Percentiles rank a stretch among this genome's conserved stretches.
phyloP scores from a whole-genome alignment of 495 filamentous ascomycete genomes.

The Talaromyces liani region DNA sequence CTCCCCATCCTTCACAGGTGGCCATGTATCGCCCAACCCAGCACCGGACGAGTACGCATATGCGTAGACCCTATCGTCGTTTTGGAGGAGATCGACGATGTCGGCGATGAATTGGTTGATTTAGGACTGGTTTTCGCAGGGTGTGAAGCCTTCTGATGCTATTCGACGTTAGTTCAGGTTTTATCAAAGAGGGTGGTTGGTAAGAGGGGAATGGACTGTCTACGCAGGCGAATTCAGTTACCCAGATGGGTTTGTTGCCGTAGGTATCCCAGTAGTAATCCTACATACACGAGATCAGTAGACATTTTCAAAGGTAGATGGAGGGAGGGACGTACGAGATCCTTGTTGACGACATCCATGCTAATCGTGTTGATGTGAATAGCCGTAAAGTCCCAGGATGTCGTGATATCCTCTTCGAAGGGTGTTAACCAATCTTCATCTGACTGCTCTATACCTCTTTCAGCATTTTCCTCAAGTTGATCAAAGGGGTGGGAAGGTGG shows the following conservation, averaged over 20 bases:
- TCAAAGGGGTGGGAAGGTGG: no score
- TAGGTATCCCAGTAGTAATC: slow-evolving; percentile 17
- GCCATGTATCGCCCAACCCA: slow-evolving; percentile 17
- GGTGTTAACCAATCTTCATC: slow-evolving; percentile 20
- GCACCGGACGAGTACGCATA: slow-evolving; percentile 18
- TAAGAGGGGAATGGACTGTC: slow-evolving; percentile 7
- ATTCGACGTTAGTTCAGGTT: neutral
- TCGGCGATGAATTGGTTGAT: slow-evolving; percentile 17
- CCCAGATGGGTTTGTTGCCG: slow-evolving; percentile 17
- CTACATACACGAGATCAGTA: neutral
- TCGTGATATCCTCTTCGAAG: slow-evolving; percentile 8
- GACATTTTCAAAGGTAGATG: neutral
- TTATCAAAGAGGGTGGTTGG: no score
- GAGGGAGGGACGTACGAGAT: slow-evolving; percentile 10
- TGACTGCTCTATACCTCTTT: slow-evolving; percentile 10
- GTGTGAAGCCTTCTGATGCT: neutral
- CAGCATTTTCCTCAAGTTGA: no score
- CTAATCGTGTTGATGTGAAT: slow-evolving; percentile 21
- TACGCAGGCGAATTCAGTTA: slow-evolving; percentile 21
- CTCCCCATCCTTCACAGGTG: slow-evolving; percentile 13
- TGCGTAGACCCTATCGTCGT: slow-evolving; percentile 15
- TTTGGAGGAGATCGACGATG: slow-evolving; percentile 15
- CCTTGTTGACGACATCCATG: slow-evolving; percentile 13
- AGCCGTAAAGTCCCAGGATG: slow-evolving; percentile 18
- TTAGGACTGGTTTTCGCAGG: slow-evolving; percentile 14